phyloP scores from a whole-genome alignment of 2,329 filamentous ascomycete species.

The Sarocladiaceae sp. region DNA sequence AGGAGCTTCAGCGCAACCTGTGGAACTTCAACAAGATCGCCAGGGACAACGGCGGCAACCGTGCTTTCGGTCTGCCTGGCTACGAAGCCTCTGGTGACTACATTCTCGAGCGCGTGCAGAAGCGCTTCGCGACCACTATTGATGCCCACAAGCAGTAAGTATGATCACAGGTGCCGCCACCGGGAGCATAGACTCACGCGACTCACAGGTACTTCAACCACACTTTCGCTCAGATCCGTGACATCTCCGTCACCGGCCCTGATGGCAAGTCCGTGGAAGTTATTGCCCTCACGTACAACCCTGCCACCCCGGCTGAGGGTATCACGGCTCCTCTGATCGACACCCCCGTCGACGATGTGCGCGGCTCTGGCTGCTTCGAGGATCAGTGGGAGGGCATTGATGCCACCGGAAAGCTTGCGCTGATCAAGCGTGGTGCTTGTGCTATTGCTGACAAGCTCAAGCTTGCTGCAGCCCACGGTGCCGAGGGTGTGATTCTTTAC shows the following conservation, averaged over 20 bases:
- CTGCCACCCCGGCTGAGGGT: conserved; percentile 34
- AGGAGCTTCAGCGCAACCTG: conserved; percentile 24
- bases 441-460: conserved; percentile 37
- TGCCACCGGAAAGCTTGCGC: conserved; percentile 36
- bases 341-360: conserved; percentile 30
- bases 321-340: conserved; percentile 29
- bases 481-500: conserved; percentile 50
- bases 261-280: conserved; percentile 39
- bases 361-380: conserved; percentile 32
- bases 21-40: conserved; percentile 43
- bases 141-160: conserved; percentile 2
- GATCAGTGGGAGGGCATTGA: conserved; percentile 38
- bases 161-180: not conserved
- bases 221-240: conserved; percentile 35
- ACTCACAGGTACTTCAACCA: conserved; percentile 42
- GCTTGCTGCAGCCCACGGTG: conserved; percentile 36
- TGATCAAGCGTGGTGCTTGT: conserved; percentile 41
- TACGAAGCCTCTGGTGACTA: conserved; percentile 48
- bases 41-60: conserved; percentile 43
- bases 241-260: conserved; percentile 39
- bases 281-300: conserved; percentile 41
- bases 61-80: conserved; percentile 48
- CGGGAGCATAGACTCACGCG: conserved; percentile 26
- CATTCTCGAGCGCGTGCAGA: conserved; percentile 25
- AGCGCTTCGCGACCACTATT: not conserved